Conservation (phyloP, 1,284 basidiomycete genomes). For the Ganoderma boninense region DNA sequence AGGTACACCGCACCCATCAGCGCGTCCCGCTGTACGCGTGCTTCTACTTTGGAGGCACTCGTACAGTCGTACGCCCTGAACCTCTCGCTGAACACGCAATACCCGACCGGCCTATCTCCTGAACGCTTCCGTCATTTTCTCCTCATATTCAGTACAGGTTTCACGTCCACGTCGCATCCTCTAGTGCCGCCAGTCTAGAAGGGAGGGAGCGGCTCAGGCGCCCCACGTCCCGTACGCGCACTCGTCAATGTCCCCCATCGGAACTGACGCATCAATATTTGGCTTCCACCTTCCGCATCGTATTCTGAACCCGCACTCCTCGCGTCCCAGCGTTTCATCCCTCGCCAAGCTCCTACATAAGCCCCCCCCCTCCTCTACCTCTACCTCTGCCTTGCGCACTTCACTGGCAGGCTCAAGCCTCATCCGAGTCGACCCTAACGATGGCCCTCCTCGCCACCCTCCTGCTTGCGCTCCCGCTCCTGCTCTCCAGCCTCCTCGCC, state of each 20-base stretch:
- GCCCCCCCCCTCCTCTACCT: no score
- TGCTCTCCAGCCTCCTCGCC: constrained; percentile 48
- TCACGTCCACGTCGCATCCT: neutral
- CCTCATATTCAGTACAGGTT: neutral
- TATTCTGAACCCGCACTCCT: neutral
- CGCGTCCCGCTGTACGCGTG: no score
- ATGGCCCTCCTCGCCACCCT: constrained; percentile 52
- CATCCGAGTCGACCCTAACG: neutral
- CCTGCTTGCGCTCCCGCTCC: constrained; percentile 49
- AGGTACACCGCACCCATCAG: no score
- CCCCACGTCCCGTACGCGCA: constrained; percentile 9
- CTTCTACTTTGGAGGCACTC: neutral
- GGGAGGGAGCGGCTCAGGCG: no score
- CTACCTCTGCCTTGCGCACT: no score
- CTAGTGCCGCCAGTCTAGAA: neutral
- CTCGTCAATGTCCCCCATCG: constrained; percentile 2
- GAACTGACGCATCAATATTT: neutral
- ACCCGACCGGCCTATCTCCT: neutral
- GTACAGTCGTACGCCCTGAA: neutral
- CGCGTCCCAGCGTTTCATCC: neutral
- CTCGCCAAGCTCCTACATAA: neutral
- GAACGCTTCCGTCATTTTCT: neutral
- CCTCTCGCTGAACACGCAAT: no score
- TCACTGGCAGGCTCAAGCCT: no score
- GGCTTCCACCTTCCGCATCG: constrained; percentile 14